phyloP scores from a whole-genome alignment of 2,329 filamentous ascomycete genomes.

The Phialophora chinensis region DNA sequence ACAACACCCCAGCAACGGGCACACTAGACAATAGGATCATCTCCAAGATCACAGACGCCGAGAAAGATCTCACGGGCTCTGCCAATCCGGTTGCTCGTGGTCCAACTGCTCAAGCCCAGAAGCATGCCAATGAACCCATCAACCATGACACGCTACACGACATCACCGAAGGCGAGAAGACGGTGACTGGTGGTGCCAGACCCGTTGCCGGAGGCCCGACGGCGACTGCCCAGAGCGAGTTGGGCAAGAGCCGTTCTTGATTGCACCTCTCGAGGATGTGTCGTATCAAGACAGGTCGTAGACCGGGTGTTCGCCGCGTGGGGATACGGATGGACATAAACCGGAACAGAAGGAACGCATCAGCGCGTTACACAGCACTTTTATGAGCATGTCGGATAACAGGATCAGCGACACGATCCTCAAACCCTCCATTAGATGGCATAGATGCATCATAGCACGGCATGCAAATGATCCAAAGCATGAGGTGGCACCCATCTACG shows the following conservation, averaged over 20 bases:
- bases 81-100: conserved; percentile 46
- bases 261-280: not conserved
- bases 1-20: not conserved
- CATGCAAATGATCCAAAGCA: not conserved
- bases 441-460: not conserved
- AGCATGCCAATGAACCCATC: conserved; percentile 46
- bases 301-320: not conserved
- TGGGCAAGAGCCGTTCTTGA: conserved; percentile 24
- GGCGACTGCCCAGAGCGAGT: conserved; percentile 45
- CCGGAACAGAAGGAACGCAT: not conserved
- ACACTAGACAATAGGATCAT: conserved; percentile 43
- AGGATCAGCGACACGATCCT: not conserved
- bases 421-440: not conserved
- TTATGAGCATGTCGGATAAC: not conserved
- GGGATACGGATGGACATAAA: not conserved
- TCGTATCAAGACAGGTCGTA: not conserved
- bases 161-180: conserved; percentile 51
- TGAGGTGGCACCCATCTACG: not conserved
- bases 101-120: conserved; percentile 52
- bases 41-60: conserved; percentile 49
- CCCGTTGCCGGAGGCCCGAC: conserved; percentile 49
- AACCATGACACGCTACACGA: conserved; percentile 47
- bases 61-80: conserved; percentile 49
- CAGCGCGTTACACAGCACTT: not conserved
- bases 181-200: conserved; percentile 44